phyloP scores from a whole-genome alignment of 2,329 filamentous ascomycete genomes.

The Simplicillium sp. region DNA sequence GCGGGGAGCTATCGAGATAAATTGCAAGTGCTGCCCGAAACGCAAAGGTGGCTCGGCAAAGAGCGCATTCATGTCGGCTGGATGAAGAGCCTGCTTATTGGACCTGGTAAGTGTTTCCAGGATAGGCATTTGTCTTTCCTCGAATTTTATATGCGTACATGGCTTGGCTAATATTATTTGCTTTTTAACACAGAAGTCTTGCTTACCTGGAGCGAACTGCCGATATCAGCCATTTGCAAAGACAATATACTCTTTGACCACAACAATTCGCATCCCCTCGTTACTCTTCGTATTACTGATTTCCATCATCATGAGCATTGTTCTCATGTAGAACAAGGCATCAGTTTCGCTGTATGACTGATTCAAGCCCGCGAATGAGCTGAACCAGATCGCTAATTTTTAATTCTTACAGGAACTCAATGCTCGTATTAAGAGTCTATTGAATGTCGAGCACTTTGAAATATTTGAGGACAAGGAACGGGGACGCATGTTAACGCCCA shows the following conservation, averaged over 20 bases:
- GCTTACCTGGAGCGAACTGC: conserved; percentile 1
- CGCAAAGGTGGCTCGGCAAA: conserved; percentile 2
- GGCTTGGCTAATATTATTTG: too few relatives aligned
- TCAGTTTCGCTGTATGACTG: conserved; percentile 1
- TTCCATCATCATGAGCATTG: not conserved
- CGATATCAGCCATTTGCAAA: conserved; percentile 1
- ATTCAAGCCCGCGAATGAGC: not conserved
- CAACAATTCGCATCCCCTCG: not conserved
- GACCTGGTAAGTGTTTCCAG: not conserved
- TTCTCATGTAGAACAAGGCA: conserved; percentile 1
- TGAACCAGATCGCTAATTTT: not conserved
- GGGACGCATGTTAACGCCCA: not conserved
- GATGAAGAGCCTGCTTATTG: conserved; percentile 1
- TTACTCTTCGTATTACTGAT: not conserved
- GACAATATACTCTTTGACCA: conserved; percentile 1
- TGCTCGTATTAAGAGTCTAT: not conserved
- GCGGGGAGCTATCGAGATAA: not conserved
- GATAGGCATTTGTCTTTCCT: too few relatives aligned
- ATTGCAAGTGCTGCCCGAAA: not conserved
- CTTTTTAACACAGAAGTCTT: conserved; percentile 1
- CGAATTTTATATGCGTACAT: too few relatives aligned
- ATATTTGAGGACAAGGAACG: not conserved
- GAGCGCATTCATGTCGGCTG: not conserved
- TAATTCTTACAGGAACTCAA: not conserved
- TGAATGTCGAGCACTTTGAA: not conserved